A percentile compares a stretch with the other conserved stretches of the same genome.
These are phyloP conservation scores for Euphrasia confusa DNA, from an alignment of 257 asterid species.

Conservation along the genomic window DNA sequence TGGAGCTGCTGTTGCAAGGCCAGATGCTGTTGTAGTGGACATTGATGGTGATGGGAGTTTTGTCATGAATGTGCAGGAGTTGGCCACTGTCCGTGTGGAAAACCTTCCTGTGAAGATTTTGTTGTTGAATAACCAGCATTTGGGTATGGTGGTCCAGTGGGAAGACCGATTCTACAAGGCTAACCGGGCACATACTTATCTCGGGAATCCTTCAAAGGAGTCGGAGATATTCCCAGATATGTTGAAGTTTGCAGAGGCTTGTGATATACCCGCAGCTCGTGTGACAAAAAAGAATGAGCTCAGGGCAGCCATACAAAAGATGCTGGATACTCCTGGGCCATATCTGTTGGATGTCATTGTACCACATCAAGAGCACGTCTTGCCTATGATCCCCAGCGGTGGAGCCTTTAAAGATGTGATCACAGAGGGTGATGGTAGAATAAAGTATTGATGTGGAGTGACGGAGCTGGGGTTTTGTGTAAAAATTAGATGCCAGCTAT, in stretches of 20 bases:
- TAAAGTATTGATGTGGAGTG: constrained; percentile 29
- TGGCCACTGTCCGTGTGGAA: constrained; percentile 68
- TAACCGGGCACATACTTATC: constrained; percentile 71
- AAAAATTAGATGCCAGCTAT: constrained; percentile 3
- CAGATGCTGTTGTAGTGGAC: constrained; percentile 64
- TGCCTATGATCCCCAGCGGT: constrained; percentile 86
- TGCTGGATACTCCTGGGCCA: constrained; percentile 77
- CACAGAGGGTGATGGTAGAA: constrained; percentile 73
- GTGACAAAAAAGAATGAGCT: constrained; percentile 48
- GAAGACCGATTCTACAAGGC: constrained; percentile 82
- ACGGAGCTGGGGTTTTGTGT: not conserved
- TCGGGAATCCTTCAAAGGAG: constrained; percentile 65
- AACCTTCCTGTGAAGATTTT: constrained; percentile 73
- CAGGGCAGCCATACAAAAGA: constrained; percentile 53
- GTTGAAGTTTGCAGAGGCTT: constrained; percentile 76
- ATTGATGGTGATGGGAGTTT: constrained; percentile 93
- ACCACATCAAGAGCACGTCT: constrained; percentile 78
- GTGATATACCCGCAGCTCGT: constrained; percentile 62
- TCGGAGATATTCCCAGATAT: constrained; percentile 58
- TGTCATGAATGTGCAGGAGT: constrained; percentile 77
- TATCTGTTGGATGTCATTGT: constrained; percentile 74
- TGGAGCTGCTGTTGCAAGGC: constrained; percentile 81
- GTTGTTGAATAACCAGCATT: constrained; percentile 71
- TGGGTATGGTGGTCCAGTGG: constrained; percentile 93
- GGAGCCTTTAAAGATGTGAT: constrained; percentile 74